Conservation (phyloP, 2,329 filamentous ascomycete species). For the Fusarium sp. region DNA sequence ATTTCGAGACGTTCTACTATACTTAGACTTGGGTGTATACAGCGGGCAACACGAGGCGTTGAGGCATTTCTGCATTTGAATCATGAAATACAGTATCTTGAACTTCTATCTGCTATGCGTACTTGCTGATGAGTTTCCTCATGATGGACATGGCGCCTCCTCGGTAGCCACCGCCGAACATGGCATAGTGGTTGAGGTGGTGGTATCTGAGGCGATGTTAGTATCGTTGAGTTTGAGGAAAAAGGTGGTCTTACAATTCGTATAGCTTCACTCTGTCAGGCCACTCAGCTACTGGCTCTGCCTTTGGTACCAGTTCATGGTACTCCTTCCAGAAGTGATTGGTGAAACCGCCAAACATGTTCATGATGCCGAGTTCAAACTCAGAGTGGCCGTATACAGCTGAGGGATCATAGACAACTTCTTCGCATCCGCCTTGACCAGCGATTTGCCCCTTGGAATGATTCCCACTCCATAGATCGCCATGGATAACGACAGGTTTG, state of each 20-base stretch:
- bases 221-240: neutral
- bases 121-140: conserved; percentile 76
- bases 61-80: conserved; percentile 30
- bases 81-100: conserved; percentile 14
- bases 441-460: conserved; percentile 72
- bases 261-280: conserved; percentile 85
- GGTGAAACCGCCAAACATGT: conserved; percentile 93
- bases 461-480: conserved; percentile 95
- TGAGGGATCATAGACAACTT: conserved; percentile 85
- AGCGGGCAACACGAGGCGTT: conserved; percentile 42
- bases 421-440: conserved; percentile 64
- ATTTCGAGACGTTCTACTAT: conserved; percentile 20
- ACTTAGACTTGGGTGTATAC: conserved; percentile 38
- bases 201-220: conserved; percentile 70
- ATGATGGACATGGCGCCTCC: conserved; percentile 82
- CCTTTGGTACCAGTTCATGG: conserved; percentile 76
- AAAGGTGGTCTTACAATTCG: conserved; percentile 69
- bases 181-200: conserved; percentile 85
- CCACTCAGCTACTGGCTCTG: conserved; percentile 83
- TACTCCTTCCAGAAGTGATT: conserved; percentile 79
- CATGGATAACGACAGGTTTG: conserved; percentile 84
- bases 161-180: conserved; percentile 85
- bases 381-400: conserved; percentile 87
- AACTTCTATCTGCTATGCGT: conserved; percentile 52
- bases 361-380: conserved; percentile 93